Base-by-base conservation (phyloP, 495 filamentous ascomycete species). In the Patellaria atrata region DNA sequence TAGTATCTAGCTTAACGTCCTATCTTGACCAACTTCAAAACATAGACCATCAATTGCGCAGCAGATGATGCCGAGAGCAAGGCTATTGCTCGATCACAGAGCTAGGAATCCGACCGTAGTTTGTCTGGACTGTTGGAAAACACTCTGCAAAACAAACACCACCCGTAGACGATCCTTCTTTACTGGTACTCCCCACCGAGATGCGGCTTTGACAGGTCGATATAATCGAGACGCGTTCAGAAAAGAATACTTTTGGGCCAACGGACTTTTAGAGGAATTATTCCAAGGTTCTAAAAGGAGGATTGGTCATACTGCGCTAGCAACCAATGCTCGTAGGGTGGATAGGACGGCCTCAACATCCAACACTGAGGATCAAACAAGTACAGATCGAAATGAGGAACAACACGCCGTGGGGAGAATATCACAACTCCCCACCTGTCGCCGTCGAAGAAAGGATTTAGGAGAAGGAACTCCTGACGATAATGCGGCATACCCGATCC, bases 401-500 rank as follows among this genome's bases (percentile, higher is more conserved):
- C n/a, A n/a, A n/a, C n/a, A n/a, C n/a, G n/a, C n/a, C n/a, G n/a
- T n/a, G n/a, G n/a, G n/a, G n/a, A n/a, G n/a, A n/a, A n/a, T n/a
- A n/a, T n/a, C n/a, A n/a, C n/a, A n/a, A n/a, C n/a, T n/a, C n/a
- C n/a, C n/a, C n/a, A n/a, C n/a, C n/a, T n/a, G 49, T 34, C 57
- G 57, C 44, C 44, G 57, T 10, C 51, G 57, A 18, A 42, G 50
- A 28, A 55, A 52, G 28, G 40, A 47, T 22, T 30, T 51, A 32
- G 38, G 44, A 35, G 41, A 53, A 34, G 38, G 41, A 25, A 34
- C 36, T 3, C 13, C 30, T 2, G 30, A 39, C 0, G 12, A 22
- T 9, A 21, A 21, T 23, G 51, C 52, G 13, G 35, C 23, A 25
- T 46, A 41, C 31, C 45, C 58, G 23, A 64, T 91, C 8, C 77